Conservation (phyloP, 768 basidiomycete genomes). For the Mycena capillaripes region DNA sequence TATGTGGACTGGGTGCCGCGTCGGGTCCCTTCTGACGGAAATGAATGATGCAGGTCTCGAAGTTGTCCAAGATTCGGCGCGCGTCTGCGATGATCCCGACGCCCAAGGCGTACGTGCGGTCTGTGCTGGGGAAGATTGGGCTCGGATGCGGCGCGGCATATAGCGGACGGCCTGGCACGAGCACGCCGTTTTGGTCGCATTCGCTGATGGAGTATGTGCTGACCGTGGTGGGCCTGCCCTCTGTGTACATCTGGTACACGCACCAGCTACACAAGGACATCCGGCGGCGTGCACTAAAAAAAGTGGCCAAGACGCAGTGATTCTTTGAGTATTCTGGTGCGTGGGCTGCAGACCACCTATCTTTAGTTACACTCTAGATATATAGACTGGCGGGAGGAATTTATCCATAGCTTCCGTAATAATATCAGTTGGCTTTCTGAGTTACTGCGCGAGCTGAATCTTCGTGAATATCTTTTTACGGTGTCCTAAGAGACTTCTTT, state of each 20-base stretch:
- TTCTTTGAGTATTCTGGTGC: no score
- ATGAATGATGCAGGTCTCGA: constrained; percentile 75
- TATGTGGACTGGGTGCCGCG: constrained; percentile 53
- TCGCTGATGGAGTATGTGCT: constrained; percentile 82
- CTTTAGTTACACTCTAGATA: no score
- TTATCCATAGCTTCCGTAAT: no score
- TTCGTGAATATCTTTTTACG: no score
- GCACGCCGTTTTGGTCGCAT: constrained; percentile 77
- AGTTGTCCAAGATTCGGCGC: constrained; percentile 92
- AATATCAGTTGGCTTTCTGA: no score
- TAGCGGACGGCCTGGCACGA: constrained; percentile 71
- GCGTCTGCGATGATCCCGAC: constrained; percentile 80
- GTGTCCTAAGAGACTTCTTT: no score
- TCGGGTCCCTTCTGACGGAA: not conserved
- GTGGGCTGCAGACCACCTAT: no score
- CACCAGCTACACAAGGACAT: constrained; percentile 83
- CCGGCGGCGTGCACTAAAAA: constrained; percentile 73
- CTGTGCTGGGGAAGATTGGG: constrained; percentile 80
- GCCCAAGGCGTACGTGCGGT: constrained; percentile 80
- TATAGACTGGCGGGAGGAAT: no score
- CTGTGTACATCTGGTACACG: constrained; percentile 70
- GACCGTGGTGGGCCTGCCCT: constrained; percentile 62
- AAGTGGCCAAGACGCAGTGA: constrained; percentile 68
- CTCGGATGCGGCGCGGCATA: constrained; percentile 84
- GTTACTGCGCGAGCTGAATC: no score